Conservation (phyloP, 768 basidiomycete genomes). For the Amylocystis lapponica region DNA sequence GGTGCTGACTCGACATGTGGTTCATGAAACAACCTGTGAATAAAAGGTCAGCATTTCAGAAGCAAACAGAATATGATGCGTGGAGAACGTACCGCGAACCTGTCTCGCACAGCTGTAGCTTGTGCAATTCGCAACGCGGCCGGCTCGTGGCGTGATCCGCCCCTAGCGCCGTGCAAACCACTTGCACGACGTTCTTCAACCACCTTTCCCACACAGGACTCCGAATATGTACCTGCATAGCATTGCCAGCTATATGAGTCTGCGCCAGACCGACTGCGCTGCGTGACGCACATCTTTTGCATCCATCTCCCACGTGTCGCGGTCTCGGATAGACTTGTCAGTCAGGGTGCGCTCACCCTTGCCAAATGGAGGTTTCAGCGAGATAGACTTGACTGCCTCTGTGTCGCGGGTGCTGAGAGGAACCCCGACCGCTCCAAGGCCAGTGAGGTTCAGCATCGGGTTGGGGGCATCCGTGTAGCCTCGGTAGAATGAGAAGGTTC, state of each 20-base stretch:
- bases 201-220: constrained; percentile 37
- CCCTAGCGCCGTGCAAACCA: constrained; percentile 33
- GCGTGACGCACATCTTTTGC: constrained; percentile 19
- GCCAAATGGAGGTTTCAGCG: constrained; percentile 40
- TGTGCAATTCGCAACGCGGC: constrained; percentile 38
- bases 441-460: constrained; percentile 34
- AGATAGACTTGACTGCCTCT: constrained; percentile 27
- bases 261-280: neutral
- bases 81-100: constrained; percentile 40
- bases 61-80: neutral
- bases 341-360: constrained; percentile 37
- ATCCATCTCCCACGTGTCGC: constrained; percentile 50
- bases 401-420: constrained; percentile 38
- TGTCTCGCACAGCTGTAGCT: constrained; percentile 41
- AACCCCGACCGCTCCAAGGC: constrained; percentile 37
- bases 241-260: neutral
- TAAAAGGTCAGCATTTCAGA: neutral
- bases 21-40: constrained; percentile 34
- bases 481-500: constrained; percentile 27
- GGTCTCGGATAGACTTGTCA: constrained; percentile 35
- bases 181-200: constrained; percentile 23
- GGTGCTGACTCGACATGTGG: constrained; percentile 42
- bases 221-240: constrained; percentile 28
- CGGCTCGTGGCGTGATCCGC: constrained; percentile 22
- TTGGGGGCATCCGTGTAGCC: constrained; percentile 31